These are phyloP conservation scores for Phialemoniopsis sp. DNA, from an alignment of 2,329 filamentous ascomycete genomes.

Conservation along the genomic window DNA sequence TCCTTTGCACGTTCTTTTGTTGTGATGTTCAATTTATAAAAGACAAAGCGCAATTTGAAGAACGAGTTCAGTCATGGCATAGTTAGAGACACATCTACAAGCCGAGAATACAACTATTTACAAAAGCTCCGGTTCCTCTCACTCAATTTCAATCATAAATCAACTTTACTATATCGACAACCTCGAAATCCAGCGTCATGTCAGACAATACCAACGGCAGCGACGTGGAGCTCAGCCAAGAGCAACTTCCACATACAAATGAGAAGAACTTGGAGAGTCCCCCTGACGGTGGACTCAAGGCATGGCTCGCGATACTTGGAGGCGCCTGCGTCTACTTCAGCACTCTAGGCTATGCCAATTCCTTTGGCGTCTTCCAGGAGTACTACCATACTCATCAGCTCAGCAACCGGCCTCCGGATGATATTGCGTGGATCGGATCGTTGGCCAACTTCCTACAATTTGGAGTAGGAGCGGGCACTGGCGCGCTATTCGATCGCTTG, in stretches of 20 bases:
- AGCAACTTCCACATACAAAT: too few relatives aligned
- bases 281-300: conserved; percentile 19
- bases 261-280: too few relatives aligned
- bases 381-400: conserved; percentile 16
- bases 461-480: conserved; percentile 17
- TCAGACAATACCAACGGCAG: background rate
- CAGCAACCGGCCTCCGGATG: conserved; percentile 15
- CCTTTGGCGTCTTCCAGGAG: conserved; percentile 5
- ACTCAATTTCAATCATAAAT: too few relatives aligned
- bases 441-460: conserved; percentile 22
- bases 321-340: conserved; percentile 20
- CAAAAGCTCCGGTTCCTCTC: too few relatives aligned
- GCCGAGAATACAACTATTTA: too few relatives aligned
- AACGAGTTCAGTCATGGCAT: too few relatives aligned
- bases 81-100: too few relatives aligned
- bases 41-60: too few relatives aligned
- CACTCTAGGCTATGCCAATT: conserved; percentile 21
- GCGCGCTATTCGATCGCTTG: conserved; percentile 30
- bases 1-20: too few relatives aligned
- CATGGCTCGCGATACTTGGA: conserved; percentile 19
- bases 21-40: too few relatives aligned
- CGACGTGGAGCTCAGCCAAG: background rate
- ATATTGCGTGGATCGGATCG: conserved; percentile 31
- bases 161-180: too few relatives aligned
- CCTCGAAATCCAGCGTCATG: background rate